Evolutionary conservation across 192 early-diverging fungal species (phyloP), one percentile per base, ranked within the genome.

Genomic region (Thamnidium elegans): DNA sequence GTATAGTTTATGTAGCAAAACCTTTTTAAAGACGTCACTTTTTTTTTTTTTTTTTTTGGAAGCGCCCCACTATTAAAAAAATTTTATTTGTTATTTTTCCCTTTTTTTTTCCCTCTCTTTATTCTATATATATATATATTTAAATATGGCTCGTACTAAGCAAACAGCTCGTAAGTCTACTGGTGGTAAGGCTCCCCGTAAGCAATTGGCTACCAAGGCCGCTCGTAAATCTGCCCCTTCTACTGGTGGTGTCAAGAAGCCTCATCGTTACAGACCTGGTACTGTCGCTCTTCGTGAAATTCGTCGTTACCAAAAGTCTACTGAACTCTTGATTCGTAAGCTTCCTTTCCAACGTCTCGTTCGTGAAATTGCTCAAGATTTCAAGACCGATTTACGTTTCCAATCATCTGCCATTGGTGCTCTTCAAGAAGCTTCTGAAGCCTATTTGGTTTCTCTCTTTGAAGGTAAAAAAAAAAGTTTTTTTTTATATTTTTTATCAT

Each of bases 121-220:
- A 2, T 19, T 15, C 14, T 48, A 54, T 3, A 54, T 14, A 54
- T 13, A 65, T 19, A 62, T 2, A 26, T 26, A 26, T 26, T 26
- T 26, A 73, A 59, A 73, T 6, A 84, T 84, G 82, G 82, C 82
- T 51, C 76, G 82, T 69, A 84, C 82, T 59, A 84, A 96, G 80
- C 96, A 98, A 79, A 98, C 94, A 50, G 94, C 96, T 50, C 91
- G 96, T 80, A 99, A 99, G 82, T 97, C 95, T 55, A 99, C 96
- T 66, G 96, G 94, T 73, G 94, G 94, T 65, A 97, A 95, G 76
- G 93, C 94, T 14, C 96, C 94, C 58, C 90, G 96, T 71, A 98
- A 96, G 84, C 93, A 94, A 80, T 87, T 92, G 61, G 92, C 93
- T 56, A 93, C 93, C 80, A 94, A 93, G 84, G 94, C 92, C 34